phyloP scores from a whole-genome alignment of 2,329 filamentous ascomycete genomes.

The Monilinia laxa region DNA sequence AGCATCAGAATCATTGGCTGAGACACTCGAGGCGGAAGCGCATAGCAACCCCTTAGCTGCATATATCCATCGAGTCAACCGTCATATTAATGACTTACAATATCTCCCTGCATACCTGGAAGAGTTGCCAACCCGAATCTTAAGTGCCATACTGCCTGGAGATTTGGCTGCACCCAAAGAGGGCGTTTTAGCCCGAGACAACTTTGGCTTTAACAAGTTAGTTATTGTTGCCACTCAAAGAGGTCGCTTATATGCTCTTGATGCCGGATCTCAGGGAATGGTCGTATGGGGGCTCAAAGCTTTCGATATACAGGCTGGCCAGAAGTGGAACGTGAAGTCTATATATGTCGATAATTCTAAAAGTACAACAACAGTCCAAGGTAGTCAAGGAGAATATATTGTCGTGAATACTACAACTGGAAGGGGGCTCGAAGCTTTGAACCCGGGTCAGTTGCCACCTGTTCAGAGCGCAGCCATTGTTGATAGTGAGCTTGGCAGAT shows the following conservation, averaged over 20 bases:
- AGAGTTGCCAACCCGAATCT: slow-evolving; percentile 65
- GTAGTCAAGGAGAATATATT: slow-evolving; percentile 58
- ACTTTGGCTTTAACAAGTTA: slow-evolving; percentile 86
- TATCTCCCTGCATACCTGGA: slow-evolving; percentile 73
- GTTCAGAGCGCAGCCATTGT: slow-evolving; percentile 53
- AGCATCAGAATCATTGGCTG: slow-evolving; percentile 70
- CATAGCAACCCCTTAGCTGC: slow-evolving; percentile 76
- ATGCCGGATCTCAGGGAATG: slow-evolving; percentile 70
- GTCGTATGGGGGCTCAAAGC: slow-evolving; percentile 74
- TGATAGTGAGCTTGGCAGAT: slow-evolving; percentile 52
- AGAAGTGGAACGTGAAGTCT: slow-evolving; percentile 65
- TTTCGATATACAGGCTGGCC: slow-evolving; percentile 53
- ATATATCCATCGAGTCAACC: slow-evolving; percentile 83
- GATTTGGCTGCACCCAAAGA: slow-evolving; percentile 49
- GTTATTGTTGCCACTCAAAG: slow-evolving; percentile 76
- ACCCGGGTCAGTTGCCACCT: slow-evolving; percentile 43
- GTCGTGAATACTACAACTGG: slow-evolving; percentile 55
- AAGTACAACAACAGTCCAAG: slow-evolving; percentile 44
- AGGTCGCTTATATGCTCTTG: slow-evolving; percentile 76
- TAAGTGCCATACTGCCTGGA: slow-evolving; percentile 58
- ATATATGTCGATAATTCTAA: slow-evolving; percentile 61
- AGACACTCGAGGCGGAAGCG: slow-evolving; percentile 81
- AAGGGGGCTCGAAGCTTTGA: slow-evolving; percentile 47
- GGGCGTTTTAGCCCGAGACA: slow-evolving; percentile 60
- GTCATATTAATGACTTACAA: slow-evolving; percentile 76